A percentile compares a stretch with the other conserved stretches of the same genome.
These are phyloP conservation scores for Suillus lakei DNA, from an alignment of 768 basidiomycete species.

Conservation along the genomic window DNA sequence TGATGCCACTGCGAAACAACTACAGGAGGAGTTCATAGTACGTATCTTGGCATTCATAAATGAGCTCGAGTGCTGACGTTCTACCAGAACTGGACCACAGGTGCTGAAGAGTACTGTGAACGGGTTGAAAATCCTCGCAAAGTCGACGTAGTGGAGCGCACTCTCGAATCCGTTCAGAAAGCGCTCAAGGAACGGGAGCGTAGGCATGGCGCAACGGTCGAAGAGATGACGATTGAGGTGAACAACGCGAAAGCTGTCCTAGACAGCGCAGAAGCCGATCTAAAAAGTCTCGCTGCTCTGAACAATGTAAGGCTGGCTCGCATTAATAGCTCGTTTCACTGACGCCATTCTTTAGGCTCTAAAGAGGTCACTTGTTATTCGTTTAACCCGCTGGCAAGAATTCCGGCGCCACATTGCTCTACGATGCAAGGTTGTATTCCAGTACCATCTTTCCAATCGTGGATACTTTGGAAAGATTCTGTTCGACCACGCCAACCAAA, in stretches of 20 bases:
- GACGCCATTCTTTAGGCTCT: slow-evolving; percentile 55
- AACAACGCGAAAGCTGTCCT: slow-evolving; percentile 64
- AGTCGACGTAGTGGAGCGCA: slow-evolving; percentile 57
- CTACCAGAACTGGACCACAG: slow-evolving; percentile 64
- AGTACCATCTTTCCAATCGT: slow-evolving; percentile 80
- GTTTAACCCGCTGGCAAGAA: slow-evolving; percentile 80
- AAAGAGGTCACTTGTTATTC: slow-evolving; percentile 63
- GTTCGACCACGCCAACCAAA: slow-evolving; percentile 77
- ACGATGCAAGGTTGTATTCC: slow-evolving; percentile 83
- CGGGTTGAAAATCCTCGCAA: slow-evolving; percentile 62
- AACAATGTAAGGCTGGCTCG: slow-evolving; percentile 56
- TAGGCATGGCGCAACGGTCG: slow-evolving; percentile 79
- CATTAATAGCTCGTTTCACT: background rate
- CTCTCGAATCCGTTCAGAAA: slow-evolving; percentile 63
- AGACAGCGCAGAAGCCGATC: slow-evolving; percentile 62
- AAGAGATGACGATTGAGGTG: slow-evolving; percentile 75
- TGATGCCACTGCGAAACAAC: slow-evolving; percentile 50
- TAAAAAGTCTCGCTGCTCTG: slow-evolving; percentile 64
- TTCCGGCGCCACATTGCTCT: slow-evolving; percentile 90
- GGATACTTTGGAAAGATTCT: slow-evolving; percentile 89
- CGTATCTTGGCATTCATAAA: slow-evolving; percentile 18
- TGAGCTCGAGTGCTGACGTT: background rate
- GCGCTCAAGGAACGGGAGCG: slow-evolving; percentile 72
- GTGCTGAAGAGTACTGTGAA: slow-evolving; percentile 66
- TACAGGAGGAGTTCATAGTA: slow-evolving; percentile 70